Evolutionary conservation across 805 yeast species (phyloP).

Genomic region (Teunomyces stri): DNA sequence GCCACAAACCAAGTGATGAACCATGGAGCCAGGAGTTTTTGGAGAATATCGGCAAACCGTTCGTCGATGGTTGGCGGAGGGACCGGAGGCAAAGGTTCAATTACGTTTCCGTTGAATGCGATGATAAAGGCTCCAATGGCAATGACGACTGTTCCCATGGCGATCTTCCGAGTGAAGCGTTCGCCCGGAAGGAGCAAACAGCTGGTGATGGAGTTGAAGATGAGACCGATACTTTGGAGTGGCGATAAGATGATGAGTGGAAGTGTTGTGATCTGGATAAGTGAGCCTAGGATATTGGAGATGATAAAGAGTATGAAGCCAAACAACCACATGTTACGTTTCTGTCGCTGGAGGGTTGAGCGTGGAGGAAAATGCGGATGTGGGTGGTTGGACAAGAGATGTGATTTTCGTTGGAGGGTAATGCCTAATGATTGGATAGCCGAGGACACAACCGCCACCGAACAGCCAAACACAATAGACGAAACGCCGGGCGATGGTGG

Average conservation of each 20-base stretch:
- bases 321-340: conserved; percentile 65
- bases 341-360: conserved; percentile 32
- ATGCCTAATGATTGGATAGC: conserved; percentile 80
- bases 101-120: conserved; percentile 70
- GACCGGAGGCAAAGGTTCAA: conserved; percentile 17
- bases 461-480: conserved; percentile 54
- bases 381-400: conserved; percentile 36
- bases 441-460: conserved; percentile 70
- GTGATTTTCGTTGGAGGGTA: conserved; percentile 78
- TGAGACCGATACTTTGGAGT: conserved; percentile 82
- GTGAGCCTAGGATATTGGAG: conserved; percentile 76
- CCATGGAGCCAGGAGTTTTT: conserved; percentile 31
- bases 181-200: conserved; percentile 69
- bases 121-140: conserved; percentile 73
- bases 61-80: conserved; percentile 23
- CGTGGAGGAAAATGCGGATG: conserved; percentile 12
- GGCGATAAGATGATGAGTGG: conserved; percentile 82
- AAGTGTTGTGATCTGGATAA: conserved; percentile 78
- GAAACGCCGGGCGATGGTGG: conserved; percentile 4
- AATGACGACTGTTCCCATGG: conserved; percentile 65
- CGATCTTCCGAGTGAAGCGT: conserved; percentile 54
- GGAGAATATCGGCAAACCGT: conserved; percentile 41
- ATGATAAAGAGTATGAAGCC: conserved; percentile 71
- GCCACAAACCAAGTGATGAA: conserved; percentile 59
- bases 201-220: conserved; percentile 71